Percentiles rank a stretch among this genome's conserved stretches.
Evolutionary conservation across 1,139 yeast genomes (phyloP).

Genomic region (Candida frijolesensis): DNA sequence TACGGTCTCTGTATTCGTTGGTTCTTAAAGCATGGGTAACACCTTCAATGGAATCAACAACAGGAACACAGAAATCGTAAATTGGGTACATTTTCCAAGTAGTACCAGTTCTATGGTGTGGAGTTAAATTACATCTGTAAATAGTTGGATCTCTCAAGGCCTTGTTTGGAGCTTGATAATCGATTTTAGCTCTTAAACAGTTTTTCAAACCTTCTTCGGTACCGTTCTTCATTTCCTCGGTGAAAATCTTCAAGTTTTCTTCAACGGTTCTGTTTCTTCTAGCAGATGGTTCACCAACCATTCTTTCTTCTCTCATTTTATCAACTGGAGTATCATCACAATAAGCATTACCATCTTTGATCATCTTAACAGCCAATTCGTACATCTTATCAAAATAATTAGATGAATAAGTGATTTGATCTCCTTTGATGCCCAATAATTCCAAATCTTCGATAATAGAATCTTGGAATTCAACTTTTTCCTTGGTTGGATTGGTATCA

Average conservation of each 20-base stretch:
- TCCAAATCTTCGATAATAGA: slow-evolving; percentile 88
- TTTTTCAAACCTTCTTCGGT: slow-evolving; percentile 87
- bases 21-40: slow-evolving; percentile 97
- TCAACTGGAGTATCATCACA: slow-evolving; percentile 95
- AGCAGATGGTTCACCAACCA: slow-evolving; percentile 89
- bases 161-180: slow-evolving; percentile 85
- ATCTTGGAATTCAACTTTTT: slow-evolving; percentile 89
- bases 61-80: slow-evolving; percentile 96
- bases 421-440: slow-evolving; percentile 89
- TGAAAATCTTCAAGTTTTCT: slow-evolving; percentile 82
- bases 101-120: slow-evolving; percentile 94
- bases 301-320: slow-evolving; percentile 96
- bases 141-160: slow-evolving; percentile 96
- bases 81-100: slow-evolving; percentile 96
- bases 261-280: slow-evolving; percentile 91
- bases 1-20: slow-evolving; percentile 96
- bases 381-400: slow-evolving; percentile 92
- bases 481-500: slow-evolving; percentile 96
- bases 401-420: slow-evolving; percentile 81
- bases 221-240: slow-evolving; percentile 88
- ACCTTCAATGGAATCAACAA: slow-evolving; percentile 93
- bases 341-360: slow-evolving; percentile 93
- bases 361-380: slow-evolving; percentile 77
- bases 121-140: slow-evolving; percentile 93
- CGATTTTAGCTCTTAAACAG: slow-evolving; percentile 95